These are phyloP conservation scores for Candida palmyrensis DNA, from an alignment of 805 yeast species.

Conservation along the genomic window DNA sequence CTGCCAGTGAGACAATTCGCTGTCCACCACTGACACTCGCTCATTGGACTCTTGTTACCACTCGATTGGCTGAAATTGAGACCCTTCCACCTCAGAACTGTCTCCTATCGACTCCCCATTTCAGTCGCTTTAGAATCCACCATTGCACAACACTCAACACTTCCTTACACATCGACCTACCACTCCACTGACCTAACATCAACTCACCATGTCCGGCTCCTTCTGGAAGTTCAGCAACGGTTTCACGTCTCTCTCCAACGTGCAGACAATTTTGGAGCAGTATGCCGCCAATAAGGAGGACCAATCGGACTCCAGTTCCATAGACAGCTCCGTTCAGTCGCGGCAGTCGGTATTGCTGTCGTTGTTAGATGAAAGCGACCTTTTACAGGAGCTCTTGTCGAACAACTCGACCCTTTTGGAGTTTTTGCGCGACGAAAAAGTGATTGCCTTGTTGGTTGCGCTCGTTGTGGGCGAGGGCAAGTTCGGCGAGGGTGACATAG, in stretches of 20 bases:
- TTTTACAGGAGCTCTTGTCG: conserved; percentile 37
- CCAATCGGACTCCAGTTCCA: conserved; percentile 11
- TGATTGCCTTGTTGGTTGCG: conserved; percentile 32
- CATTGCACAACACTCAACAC: too few relatives aligned
- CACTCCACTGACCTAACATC: too few relatives aligned
- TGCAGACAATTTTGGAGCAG: conserved; percentile 34
- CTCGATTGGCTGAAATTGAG: too few relatives aligned
- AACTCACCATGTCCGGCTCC: conserved; percentile 35
- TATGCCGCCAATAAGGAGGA: conserved; percentile 13
- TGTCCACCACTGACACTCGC: too few relatives aligned
- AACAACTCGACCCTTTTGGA: conserved; percentile 39
- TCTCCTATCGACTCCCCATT: too few relatives aligned
- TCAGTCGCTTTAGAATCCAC: too few relatives aligned
- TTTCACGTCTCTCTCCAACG: conserved; percentile 37
- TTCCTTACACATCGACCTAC: too few relatives aligned
- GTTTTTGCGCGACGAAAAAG: conserved; percentile 34
- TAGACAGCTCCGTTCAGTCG: conserved; percentile 12
- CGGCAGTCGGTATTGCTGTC: conserved; percentile 22
- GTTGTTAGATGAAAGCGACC: conserved; percentile 38
- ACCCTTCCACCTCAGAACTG: too few relatives aligned
- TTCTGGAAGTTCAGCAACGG: conserved; percentile 46
- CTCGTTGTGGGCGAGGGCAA: conserved; percentile 31
- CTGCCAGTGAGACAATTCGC: too few relatives aligned
- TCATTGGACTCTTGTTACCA: too few relatives aligned
- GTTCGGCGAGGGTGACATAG: conserved; percentile 8